phyloP scores from a whole-genome alignment of 352 stramenopile species.

The Phytopythium chamaehyphon region DNA sequence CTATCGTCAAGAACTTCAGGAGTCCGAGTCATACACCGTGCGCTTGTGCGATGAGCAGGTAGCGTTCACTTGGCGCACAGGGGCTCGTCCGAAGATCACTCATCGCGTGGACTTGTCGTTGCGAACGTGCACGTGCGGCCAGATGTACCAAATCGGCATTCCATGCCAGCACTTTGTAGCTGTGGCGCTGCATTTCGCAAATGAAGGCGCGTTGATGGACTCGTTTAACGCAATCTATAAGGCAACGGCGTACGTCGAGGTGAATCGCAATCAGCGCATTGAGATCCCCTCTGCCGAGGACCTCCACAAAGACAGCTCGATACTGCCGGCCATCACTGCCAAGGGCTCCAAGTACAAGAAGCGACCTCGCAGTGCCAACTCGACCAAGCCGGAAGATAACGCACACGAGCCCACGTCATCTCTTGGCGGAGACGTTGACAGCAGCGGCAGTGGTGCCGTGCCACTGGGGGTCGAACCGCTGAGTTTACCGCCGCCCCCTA shows the following conservation, averaged over 20 bases:
- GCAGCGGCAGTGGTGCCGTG: not conserved
- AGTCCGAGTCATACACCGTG: constrained; percentile 53
- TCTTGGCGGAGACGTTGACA: not conserved
- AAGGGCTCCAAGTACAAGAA: constrained; percentile 64
- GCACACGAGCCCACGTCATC: not conserved
- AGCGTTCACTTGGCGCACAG: constrained; percentile 69
- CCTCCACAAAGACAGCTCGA: constrained; percentile 60
- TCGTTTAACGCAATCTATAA: constrained; percentile 78
- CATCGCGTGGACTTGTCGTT: constrained; percentile 55
- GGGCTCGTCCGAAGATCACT: constrained; percentile 62
- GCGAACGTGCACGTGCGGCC: constrained; percentile 58
- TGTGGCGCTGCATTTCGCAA: constrained; percentile 52
- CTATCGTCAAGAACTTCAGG: constrained; percentile 58
- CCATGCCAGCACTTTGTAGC: constrained; percentile 80
- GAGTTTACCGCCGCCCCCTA: constrained; percentile 20
- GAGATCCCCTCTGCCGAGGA: constrained; percentile 73
- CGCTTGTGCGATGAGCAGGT: constrained; percentile 63
- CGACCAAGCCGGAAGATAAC: not conserved
- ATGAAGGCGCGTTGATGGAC: constrained; percentile 49
- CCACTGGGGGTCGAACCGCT: not conserved
- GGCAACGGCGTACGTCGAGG: constrained; percentile 44
- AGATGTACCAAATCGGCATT: constrained; percentile 70
- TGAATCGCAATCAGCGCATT: constrained; percentile 61
- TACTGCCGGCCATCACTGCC: constrained; percentile 43
- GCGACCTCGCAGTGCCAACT: constrained; percentile 23